phyloP scores from a whole-genome alignment of 2,329 filamentous ascomycete species.

The Lachnellula hyalina region DNA sequence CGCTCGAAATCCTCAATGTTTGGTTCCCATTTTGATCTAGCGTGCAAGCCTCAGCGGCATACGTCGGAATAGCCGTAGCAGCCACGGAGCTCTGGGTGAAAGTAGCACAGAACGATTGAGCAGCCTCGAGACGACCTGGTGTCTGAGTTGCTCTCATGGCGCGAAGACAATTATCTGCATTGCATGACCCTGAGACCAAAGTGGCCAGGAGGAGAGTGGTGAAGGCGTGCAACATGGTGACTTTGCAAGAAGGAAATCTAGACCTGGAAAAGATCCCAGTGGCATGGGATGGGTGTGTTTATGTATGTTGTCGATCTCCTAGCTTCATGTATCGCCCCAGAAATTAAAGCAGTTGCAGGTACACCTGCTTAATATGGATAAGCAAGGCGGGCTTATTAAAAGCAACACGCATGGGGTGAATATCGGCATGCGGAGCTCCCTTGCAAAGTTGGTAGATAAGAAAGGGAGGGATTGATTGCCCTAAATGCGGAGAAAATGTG shows the following conservation, averaged over 20 bases:
- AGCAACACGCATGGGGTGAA: neutral
- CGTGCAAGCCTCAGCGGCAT: constrained; percentile 13
- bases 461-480: neutral
- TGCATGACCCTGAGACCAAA: constrained; percentile 22
- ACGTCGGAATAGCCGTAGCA: constrained; percentile 12
- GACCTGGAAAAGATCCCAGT: neutral
- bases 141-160: constrained; percentile 33
- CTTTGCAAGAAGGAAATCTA: too few species aligned
- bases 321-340: neutral
- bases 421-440: neutral
- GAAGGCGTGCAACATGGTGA: constrained; percentile 12
- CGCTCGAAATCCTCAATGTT: constrained; percentile 15
- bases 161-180: constrained; percentile 36
- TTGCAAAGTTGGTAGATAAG: constrained; percentile 9
- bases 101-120: constrained; percentile 32
- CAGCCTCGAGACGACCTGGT: constrained; percentile 31
- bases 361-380: constrained; percentile 3
- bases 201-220: constrained; percentile 10
- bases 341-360: too few species aligned
- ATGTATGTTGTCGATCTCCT: neutral
- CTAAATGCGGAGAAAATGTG: neutral
- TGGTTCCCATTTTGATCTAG: constrained; percentile 15
- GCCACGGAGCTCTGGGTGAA: constrained; percentile 14
- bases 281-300: neutral
- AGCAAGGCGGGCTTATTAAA: neutral